These are phyloP conservation scores for Strobilomyces echinocephalus DNA, from an alignment of 768 basidiomycete species.

Conservation along the genomic window DNA sequence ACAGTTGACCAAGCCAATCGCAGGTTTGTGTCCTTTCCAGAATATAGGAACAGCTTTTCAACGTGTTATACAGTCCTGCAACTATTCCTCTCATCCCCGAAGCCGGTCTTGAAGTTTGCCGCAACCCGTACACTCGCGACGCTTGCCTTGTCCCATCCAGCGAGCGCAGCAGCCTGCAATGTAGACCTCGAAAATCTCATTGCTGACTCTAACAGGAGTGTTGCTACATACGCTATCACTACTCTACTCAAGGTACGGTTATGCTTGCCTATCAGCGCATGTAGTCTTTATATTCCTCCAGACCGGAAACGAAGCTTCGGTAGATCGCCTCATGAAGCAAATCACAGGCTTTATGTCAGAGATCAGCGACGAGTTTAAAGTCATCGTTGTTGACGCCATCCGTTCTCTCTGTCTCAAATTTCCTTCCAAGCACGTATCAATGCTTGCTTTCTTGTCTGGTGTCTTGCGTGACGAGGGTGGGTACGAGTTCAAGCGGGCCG, in stretches of 20 bases:
- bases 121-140: slow-evolving; percentile 92
- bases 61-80: slow-evolving; percentile 64
- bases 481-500: slow-evolving; percentile 98
- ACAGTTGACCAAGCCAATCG: slow-evolving; percentile 83
- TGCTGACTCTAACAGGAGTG: slow-evolving; percentile 90
- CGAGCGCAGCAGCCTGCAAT: slow-evolving; percentile 87
- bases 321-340: slow-evolving; percentile 98
- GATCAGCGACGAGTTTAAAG: slow-evolving; percentile 99
- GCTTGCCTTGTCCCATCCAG: slow-evolving; percentile 81
- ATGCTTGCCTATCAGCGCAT: neutral
- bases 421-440: slow-evolving; percentile 92
- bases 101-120: slow-evolving; percentile 92
- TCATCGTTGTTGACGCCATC: slow-evolving; percentile 98
- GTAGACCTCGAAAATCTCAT: slow-evolving; percentile 96
- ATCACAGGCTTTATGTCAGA: slow-evolving; percentile 99
- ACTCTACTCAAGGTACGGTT: slow-evolving; percentile 82
- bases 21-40: slow-evolving; percentile 49
- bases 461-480: slow-evolving; percentile 97
- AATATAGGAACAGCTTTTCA: neutral
- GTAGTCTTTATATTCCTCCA: slow-evolving; percentile 30
- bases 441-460: slow-evolving; percentile 96
- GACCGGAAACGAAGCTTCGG: slow-evolving; percentile 99
- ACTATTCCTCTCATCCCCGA: slow-evolving; percentile 92
- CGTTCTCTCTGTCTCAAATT: slow-evolving; percentile 98
- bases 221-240: slow-evolving; percentile 98